phyloP scores from a whole-genome alignment of 352 stramenopile genomes.

The Phytophthora constricta region DNA sequence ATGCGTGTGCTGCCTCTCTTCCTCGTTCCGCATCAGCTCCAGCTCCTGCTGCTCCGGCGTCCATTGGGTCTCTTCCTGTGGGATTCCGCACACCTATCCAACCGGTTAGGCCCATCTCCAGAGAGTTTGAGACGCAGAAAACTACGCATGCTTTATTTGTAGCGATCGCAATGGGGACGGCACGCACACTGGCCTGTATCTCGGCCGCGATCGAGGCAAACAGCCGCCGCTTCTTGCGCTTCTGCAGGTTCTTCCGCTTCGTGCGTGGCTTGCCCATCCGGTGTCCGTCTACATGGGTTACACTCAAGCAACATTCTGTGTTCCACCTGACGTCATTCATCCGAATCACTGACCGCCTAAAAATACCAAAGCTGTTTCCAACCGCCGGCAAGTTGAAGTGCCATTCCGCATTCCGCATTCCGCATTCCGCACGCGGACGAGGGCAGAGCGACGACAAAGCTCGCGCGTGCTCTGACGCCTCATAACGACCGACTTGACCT shows the following conservation, averaged over 20 bases:
- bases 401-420: background rate
- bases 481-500: conserved; percentile 6
- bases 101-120: conserved; percentile 7
- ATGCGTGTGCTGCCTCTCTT: conserved; percentile 60
- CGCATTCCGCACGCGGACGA: background rate
- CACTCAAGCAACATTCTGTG: no score
- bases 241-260: conserved; percentile 79
- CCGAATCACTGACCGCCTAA: no score
- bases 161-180: background rate
- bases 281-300: no score
- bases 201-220: conserved; percentile 65
- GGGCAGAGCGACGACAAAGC: no score
- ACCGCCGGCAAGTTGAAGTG: background rate
- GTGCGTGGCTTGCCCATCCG: conserved; percentile 62
- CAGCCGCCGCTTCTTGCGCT: conserved; percentile 72
- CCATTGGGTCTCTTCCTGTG: conserved; percentile 46
- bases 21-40: conserved; percentile 64
- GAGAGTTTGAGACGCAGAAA: conserved; percentile 4
- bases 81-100: conserved; percentile 1
- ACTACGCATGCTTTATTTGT: background rate
- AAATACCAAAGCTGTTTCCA: background rate
- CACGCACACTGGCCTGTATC: conserved; percentile 48
- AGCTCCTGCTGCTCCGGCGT: conserved; percentile 55
- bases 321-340: no score
- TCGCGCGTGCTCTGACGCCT: background rate